Evolutionary conservation across 495 filamentous ascomycete species (phyloP).

Genomic region (Cercophora newfieldiana): DNA sequence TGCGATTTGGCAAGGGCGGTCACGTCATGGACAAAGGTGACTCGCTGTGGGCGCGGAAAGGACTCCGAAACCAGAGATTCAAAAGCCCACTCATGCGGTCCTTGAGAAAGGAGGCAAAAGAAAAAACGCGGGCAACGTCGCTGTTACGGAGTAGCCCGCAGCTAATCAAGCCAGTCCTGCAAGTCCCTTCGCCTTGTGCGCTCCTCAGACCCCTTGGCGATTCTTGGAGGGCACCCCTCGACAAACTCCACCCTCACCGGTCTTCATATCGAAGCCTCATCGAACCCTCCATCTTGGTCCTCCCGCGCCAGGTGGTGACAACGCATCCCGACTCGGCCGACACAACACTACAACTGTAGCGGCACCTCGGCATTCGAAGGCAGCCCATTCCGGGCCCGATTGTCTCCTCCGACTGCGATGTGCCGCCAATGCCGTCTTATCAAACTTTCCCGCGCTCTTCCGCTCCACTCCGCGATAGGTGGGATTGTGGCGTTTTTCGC

Average conservation of each 20-base stretch:
- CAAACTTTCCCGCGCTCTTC: constrained; percentile 40
- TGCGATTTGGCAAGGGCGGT: not conserved
- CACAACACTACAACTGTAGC: not conserved
- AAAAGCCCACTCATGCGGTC: not conserved
- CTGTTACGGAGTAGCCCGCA: constrained; percentile 7
- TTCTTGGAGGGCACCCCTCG: constrained; percentile 13
- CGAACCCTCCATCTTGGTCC: constrained; percentile 30
- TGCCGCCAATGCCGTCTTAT: constrained; percentile 24
- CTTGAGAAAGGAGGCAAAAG: not conserved
- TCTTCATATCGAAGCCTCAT: constrained; percentile 26
- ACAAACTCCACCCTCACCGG: constrained; percentile 28
- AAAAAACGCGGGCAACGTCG: not conserved
- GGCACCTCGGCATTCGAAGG: constrained; percentile 7
- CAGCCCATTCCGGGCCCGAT: not conserved
- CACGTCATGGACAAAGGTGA: not conserved
- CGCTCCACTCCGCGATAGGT: constrained; percentile 16
- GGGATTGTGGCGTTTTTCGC: constrained; percentile 24
- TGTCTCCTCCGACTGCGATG: not conserved
- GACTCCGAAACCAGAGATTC: not conserved
- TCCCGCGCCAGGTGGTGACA: constrained; percentile 14
- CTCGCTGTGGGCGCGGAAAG: not conserved
- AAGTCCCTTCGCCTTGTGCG: not conserved
- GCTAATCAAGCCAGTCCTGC: constrained; percentile 3
- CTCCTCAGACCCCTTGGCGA: constrained; percentile 12
- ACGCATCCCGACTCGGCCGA: constrained; percentile 11